phyloP scores from a whole-genome alignment of 768 basidiomycete genomes.

The Russula compacta region DNA sequence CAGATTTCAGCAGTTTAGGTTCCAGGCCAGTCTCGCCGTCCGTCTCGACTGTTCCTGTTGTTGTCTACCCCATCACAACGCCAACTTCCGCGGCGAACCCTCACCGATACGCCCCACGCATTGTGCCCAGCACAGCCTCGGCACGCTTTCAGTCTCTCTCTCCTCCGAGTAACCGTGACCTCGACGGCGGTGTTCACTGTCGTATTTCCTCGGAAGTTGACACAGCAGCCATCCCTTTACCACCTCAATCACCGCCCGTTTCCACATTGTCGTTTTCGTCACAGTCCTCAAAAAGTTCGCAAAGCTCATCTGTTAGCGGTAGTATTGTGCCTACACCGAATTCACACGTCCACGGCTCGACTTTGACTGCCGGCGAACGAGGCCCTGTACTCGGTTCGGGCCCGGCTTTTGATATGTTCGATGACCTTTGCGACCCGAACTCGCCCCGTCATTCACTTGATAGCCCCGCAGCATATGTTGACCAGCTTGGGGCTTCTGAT shows the following conservation, averaged over 20 bases:
- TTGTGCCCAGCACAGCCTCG: conserved; percentile 10
- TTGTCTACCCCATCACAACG: conserved; percentile 47
- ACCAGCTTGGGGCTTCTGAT: conserved; percentile 29
- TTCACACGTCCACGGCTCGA: conserved; percentile 31
- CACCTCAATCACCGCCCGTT: conserved; percentile 60
- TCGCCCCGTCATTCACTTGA: background rate
- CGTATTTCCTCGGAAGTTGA: conserved; percentile 37
- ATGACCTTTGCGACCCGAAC: conserved; percentile 1
- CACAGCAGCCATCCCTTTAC: conserved; percentile 48
- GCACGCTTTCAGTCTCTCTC: conserved; percentile 18
- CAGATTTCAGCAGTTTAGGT: conserved; percentile 25
- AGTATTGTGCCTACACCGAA: conserved; percentile 35
- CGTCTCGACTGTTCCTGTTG: conserved; percentile 5
- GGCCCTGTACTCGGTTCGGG: background rate
- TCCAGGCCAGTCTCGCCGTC: conserved; percentile 16
- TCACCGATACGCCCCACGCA: conserved; percentile 31
- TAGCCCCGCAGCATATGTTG: background rate
- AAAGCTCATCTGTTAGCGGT: conserved; percentile 32
- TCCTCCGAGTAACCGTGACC: conserved; percentile 21
- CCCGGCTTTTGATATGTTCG: background rate
- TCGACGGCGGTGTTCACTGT: conserved; percentile 28
- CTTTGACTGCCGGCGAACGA: background rate
- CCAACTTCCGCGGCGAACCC: conserved; percentile 48
- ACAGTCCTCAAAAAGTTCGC: conserved; percentile 37
- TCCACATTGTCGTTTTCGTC: conserved; percentile 74